Evolutionary conservation across 306 rosid genomes (phyloP).

Genomic region (Vachellia collinsii): DNA sequence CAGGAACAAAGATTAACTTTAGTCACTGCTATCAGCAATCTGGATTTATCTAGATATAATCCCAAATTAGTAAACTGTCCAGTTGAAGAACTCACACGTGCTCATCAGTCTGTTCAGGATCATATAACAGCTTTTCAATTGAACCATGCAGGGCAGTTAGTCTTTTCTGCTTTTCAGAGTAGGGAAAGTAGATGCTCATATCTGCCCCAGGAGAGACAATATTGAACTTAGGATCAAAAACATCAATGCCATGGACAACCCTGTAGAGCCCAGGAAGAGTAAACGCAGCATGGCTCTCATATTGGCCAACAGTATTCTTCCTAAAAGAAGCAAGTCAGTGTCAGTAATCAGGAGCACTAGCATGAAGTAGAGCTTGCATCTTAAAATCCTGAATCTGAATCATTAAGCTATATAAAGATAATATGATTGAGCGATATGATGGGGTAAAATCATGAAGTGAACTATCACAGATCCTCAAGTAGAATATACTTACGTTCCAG

Average conservation of each 20-base stretch:
- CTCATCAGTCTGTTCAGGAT: constrained; percentile 67
- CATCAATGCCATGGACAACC: constrained; percentile 96
- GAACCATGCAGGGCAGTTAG: constrained; percentile 82
- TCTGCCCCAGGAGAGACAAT: constrained; percentile 94
- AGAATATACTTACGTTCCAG: constrained; percentile 73
- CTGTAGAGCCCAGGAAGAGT: constrained; percentile 91
- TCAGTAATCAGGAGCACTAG: constrained; percentile 15
- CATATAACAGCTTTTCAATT: constrained; percentile 70
- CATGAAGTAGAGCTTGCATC: background rate
- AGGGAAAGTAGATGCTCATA: constrained; percentile 83
- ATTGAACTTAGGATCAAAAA: constrained; percentile 84
- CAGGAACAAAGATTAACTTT: constrained; percentile 33
- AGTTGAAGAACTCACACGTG: constrained; percentile 60
- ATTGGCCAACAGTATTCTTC: constrained; percentile 86
- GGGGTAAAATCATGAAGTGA: background rate
- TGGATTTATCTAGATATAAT: background rate
- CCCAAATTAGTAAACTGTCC: background rate
- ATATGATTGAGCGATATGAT: background rate
- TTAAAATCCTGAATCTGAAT: background rate
- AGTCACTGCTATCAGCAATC: background rate
- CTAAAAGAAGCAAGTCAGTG: constrained; percentile 48
- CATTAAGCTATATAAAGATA: background rate
- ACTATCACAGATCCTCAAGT: background rate
- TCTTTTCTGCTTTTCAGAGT: constrained; percentile 71
- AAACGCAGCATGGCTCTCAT: constrained; percentile 52